phyloP scores from a whole-genome alignment of 495 filamentous ascomycete genomes.

The Elaphomyces granulatus region DNA sequence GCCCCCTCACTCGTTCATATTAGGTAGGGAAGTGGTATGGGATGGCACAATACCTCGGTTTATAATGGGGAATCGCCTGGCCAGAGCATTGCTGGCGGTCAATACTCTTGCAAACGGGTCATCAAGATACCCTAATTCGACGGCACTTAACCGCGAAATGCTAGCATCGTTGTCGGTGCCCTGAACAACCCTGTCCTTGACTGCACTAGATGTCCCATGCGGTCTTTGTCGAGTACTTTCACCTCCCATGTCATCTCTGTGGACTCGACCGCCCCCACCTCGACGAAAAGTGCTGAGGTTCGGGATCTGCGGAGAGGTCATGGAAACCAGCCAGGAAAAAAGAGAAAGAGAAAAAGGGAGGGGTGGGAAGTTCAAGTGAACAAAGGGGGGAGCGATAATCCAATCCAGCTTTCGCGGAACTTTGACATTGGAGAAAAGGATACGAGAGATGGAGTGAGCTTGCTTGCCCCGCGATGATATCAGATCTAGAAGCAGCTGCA shows the following conservation, averaged over 20 bases:
- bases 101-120: constrained; percentile 66
- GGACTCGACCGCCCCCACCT: constrained; percentile 31
- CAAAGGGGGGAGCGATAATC: too few species aligned
- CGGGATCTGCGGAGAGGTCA: constrained; percentile 62
- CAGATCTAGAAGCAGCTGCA: too few species aligned
- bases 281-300: constrained; percentile 57
- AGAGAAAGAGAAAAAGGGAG: constrained; percentile 11
- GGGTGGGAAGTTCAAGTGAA: too few species aligned
- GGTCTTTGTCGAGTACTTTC: constrained; percentile 8
- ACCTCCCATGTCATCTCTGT: constrained; percentile 8
- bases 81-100: constrained; percentile 26
- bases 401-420: too few species aligned
- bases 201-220: constrained; percentile 15
- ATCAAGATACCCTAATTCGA: constrained; percentile 70
- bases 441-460: too few species aligned
- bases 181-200: constrained; percentile 53
- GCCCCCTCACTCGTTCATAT: too few species aligned
- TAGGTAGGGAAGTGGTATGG: too few species aligned
- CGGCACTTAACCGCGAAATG: constrained; percentile 74
- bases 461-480: too few species aligned
- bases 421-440: too few species aligned
- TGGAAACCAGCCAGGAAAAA: too few species aligned
- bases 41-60: constrained; percentile 92
- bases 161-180: constrained; percentile 87
- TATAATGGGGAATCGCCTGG: constrained; percentile 68